phyloP scores from a whole-genome alignment of 139 green algal genomes.

The Diplosphaera chodatii region DNA sequence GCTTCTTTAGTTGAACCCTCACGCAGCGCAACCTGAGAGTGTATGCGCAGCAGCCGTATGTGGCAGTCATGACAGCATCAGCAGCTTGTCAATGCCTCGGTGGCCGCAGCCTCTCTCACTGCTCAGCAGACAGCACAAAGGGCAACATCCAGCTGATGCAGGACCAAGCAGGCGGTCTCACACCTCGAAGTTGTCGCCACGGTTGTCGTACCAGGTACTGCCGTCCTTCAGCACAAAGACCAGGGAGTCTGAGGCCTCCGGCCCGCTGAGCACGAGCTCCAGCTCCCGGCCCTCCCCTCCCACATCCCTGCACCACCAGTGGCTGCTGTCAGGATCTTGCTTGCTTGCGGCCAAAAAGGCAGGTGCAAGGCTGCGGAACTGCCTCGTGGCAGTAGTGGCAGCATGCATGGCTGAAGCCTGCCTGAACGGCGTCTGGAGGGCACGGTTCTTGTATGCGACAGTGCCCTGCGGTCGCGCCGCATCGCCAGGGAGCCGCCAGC shows the following conservation, averaged over 20 bases:
- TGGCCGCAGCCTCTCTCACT: too few species aligned
- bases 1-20: neutral
- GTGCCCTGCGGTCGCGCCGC: constrained; percentile 67
- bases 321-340: neutral
- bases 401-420: constrained; percentile 8
- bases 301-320: constrained; percentile 1
- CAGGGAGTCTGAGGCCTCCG: constrained; percentile 71
- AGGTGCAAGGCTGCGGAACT: too few species aligned
- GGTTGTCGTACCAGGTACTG: constrained; percentile 64
- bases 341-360: too few species aligned
- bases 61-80: too few species aligned
- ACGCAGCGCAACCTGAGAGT: neutral
- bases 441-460: constrained; percentile 88
- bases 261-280: constrained; percentile 34
- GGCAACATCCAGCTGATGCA: too few species aligned
- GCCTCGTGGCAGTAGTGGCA: neutral
- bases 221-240: constrained; percentile 96
- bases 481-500: constrained; percentile 75
- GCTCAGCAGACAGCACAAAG: too few species aligned
- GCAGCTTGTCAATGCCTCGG: too few species aligned
- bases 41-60: too few species aligned
- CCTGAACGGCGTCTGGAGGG: constrained; percentile 87
- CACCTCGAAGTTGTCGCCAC: constrained; percentile 83
- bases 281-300: constrained; percentile 15
- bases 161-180: neutral